Evolutionary conservation across 1,139 yeast species (phyloP).

Genomic region (Protomyces arabidopsidicola): DNA sequence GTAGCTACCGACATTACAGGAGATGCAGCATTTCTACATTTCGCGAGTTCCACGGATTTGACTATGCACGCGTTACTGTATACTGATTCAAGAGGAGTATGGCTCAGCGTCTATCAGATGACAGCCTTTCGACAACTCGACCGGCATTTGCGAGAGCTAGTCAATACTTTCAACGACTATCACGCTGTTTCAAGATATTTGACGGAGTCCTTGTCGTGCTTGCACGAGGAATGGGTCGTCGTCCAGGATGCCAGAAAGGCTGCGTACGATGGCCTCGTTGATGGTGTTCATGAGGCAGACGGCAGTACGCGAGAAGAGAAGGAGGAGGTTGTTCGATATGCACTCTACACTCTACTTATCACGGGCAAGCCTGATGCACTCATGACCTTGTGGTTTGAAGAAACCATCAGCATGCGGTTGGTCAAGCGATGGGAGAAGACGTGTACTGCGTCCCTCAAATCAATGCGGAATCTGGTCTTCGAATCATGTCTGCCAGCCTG

Average conservation of each 20-base stretch:
- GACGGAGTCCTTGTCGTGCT: constrained; percentile 24
- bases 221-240: constrained; percentile 30
- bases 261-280: neutral
- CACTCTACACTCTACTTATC: constrained; percentile 31
- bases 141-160: neutral
- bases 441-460: constrained; percentile 50
- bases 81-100: neutral
- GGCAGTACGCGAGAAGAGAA: neutral
- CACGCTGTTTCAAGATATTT: constrained; percentile 28
- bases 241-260: constrained; percentile 10
- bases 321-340: constrained; percentile 4
- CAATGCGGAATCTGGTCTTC: constrained; percentile 46
- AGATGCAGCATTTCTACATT: neutral
- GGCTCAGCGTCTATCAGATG: neutral
- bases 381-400: constrained; percentile 48
- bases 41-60: neutral
- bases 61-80: constrained; percentile 1
- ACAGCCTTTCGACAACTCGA: neutral
- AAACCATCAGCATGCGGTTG: constrained; percentile 52
- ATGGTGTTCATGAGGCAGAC: constrained; percentile 1
- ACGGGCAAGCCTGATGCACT: constrained; percentile 36
- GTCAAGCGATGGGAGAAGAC: constrained; percentile 52
- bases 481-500: constrained; percentile 52
- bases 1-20: neutral
- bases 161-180: constrained; percentile 15